phyloP scores from a whole-genome alignment of 352 stramenopile species.

The Globisporangium spiculum region DNA sequence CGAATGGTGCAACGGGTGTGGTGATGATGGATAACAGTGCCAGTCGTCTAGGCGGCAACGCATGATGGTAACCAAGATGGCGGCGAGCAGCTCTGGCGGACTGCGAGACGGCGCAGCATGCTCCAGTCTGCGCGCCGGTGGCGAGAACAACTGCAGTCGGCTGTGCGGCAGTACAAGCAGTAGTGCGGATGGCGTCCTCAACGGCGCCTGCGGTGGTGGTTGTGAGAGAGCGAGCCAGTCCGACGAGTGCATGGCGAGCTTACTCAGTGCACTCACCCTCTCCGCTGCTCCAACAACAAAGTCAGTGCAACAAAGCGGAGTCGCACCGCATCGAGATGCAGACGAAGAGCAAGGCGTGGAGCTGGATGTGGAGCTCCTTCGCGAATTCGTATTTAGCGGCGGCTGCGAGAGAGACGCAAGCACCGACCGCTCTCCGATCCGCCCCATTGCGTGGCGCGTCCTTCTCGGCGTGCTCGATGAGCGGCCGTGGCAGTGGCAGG shows the following conservation, averaged over 20 bases:
- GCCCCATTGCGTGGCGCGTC: constrained; percentile 36
- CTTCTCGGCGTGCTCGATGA: constrained; percentile 38
- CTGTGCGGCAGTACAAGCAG: neutral
- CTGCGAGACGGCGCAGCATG: neutral
- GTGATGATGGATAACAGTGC: neutral
- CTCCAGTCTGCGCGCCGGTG: neutral
- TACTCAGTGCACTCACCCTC: neutral
- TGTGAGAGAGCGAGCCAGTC: neutral
- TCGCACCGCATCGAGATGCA: neutral
- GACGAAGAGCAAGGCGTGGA: neutral
- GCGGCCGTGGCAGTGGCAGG: constrained; percentile 15
- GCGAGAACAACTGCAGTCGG: constrained; percentile 8
- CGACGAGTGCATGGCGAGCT: neutral
- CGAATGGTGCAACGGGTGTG: too few relatives aligned
- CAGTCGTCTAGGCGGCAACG: neutral
- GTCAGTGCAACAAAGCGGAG: neutral
- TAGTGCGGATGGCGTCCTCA: neutral
- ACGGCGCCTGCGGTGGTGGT: neutral
- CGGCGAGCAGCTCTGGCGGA: neutral
- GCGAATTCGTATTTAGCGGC: constrained; percentile 19
- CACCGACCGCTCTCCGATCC: constrained; percentile 6
- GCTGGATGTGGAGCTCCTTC: constrained; percentile 25
- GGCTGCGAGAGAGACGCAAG: neutral
- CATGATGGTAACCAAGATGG: constrained; percentile 17
- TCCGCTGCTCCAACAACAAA: neutral